A percentile compares a stretch with the other conserved stretches of the same genome.
phyloP scores from a whole-genome alignment of 805 yeast genomes.

The Metschnikowia henanensis region DNA sequence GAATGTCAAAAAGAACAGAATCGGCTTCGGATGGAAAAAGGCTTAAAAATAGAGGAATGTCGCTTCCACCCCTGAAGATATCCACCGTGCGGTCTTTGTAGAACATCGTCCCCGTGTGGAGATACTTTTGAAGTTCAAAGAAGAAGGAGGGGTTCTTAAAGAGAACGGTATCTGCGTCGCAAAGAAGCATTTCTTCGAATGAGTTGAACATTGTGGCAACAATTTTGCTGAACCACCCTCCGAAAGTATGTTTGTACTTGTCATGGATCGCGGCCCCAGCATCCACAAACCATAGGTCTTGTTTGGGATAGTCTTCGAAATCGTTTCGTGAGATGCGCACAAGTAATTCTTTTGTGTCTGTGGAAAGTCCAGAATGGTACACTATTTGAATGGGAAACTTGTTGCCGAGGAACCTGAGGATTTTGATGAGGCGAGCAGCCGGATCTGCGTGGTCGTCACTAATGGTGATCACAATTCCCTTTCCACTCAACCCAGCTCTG shows the following conservation, averaged over 20 bases:
- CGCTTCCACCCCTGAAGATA: constrained; percentile 33
- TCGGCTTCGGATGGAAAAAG: constrained; percentile 41
- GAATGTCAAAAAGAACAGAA: constrained; percentile 26
- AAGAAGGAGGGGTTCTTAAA: constrained; percentile 29
- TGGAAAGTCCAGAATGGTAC: constrained; percentile 20
- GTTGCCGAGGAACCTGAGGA: constrained; percentile 33
- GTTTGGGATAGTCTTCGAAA: constrained; percentile 19
- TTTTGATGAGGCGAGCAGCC: no score
- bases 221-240: constrained; percentile 32
- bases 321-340: constrained; percentile 9
- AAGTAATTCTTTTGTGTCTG: constrained; percentile 1
- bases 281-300: constrained; percentile 41
- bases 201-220: constrained; percentile 12
- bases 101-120: constrained; percentile 27
- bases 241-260: constrained; percentile 28
- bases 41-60: constrained; percentile 38
- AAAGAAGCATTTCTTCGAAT: constrained; percentile 35
- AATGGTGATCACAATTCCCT: no score
- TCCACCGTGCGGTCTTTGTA: constrained; percentile 12
- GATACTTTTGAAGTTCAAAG: constrained; percentile 34
- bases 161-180: no score
- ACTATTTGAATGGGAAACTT: constrained; percentile 40
- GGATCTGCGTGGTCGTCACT: no score
- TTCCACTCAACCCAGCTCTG: no score
- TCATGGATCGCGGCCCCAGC: constrained; percentile 20